Percentiles rank a stretch among this genome's conserved stretches.
These are phyloP conservation scores for Iberis amara DNA, from an alignment of 441 rosid species.

Conservation along the genomic window DNA sequence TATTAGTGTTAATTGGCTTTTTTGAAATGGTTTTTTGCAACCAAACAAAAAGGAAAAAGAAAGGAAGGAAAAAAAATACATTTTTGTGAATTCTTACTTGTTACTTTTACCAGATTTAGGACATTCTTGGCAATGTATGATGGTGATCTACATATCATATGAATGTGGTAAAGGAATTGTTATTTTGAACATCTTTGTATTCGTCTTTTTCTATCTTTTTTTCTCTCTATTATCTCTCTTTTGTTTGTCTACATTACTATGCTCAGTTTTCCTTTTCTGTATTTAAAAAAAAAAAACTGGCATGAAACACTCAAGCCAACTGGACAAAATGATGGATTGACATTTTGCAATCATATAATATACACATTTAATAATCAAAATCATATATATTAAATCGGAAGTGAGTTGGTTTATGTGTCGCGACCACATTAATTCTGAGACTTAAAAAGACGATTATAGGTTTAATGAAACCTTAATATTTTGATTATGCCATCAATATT, in stretches of 20 bases:
- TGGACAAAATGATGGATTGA: not conserved
- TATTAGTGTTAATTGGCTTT: conserved; percentile 71
- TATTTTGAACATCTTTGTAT: conserved; percentile 15
- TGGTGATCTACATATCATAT: not conserved
- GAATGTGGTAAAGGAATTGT: conserved; percentile 8
- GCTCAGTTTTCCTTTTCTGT: not conserved
- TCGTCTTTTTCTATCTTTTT: not conserved
- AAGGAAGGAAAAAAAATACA: not conserved
- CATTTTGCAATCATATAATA: not conserved
- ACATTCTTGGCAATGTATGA: conserved; percentile 3
- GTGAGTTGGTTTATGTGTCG: no score
- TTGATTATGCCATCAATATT: no score
- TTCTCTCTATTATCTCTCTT: not conserved
- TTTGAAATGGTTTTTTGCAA: conserved; percentile 33
- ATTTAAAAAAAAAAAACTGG: no score
- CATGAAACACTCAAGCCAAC: no score
- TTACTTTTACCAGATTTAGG: conserved; percentile 6
- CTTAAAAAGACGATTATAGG: no score
- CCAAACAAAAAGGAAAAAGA: no score
- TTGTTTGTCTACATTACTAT: not conserved
- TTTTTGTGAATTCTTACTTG: conserved; percentile 21
- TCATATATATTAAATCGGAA: not conserved
- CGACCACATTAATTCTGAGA: no score
- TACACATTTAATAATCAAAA: not conserved
- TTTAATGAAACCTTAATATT: no score